Evolutionary conservation across 1,284 basidiomycete species (phyloP).

Genomic region (Phylloboletellus chloephorus): DNA sequence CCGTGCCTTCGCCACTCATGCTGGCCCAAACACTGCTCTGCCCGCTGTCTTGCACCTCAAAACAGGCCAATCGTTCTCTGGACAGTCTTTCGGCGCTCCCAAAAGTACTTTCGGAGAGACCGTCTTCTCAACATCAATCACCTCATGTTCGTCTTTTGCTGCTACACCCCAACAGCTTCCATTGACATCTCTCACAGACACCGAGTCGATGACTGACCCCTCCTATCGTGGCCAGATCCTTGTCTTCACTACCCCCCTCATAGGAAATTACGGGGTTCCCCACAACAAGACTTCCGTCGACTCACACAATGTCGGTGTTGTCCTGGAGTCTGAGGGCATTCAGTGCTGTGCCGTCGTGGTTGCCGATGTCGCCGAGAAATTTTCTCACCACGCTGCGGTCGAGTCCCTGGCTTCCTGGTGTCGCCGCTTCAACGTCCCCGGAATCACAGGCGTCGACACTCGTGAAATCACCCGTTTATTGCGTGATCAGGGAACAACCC

Average conservation of each 20-base stretch:
- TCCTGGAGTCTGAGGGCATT: constrained; percentile 85
- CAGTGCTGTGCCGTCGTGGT: constrained; percentile 94
- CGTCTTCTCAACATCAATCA: constrained; percentile 98
- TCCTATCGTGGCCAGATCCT: constrained; percentile 98
- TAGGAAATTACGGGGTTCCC: constrained; percentile 98
- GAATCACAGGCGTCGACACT: constrained; percentile 95
- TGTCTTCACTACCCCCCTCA: constrained; percentile 97
- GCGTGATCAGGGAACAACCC: constrained; percentile 95
- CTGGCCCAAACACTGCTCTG: constrained; percentile 41
- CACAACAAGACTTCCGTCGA: constrained; percentile 71
- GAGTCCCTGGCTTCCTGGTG: constrained; percentile 96
- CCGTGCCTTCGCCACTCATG: constrained; percentile 64
- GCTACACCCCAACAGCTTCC: constrained; percentile 2
- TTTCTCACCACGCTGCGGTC: constrained; percentile 91
- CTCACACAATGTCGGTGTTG: constrained; percentile 80
- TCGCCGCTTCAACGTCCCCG: constrained; percentile 83
- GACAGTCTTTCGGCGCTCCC: constrained; percentile 86
- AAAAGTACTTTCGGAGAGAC: constrained; percentile 93
- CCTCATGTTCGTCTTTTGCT: constrained; percentile 67
- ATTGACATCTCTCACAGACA: constrained; percentile 53
- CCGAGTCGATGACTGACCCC: constrained; percentile 99
- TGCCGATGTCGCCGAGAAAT: constrained; percentile 90
- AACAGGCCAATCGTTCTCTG: constrained; percentile 87
- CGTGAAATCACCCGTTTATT: constrained; percentile 92
- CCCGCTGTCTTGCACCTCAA: constrained; percentile 92